phyloP scores from a whole-genome alignment of 129 eudicot genomes.

The Sambucus nigra region DNA sequence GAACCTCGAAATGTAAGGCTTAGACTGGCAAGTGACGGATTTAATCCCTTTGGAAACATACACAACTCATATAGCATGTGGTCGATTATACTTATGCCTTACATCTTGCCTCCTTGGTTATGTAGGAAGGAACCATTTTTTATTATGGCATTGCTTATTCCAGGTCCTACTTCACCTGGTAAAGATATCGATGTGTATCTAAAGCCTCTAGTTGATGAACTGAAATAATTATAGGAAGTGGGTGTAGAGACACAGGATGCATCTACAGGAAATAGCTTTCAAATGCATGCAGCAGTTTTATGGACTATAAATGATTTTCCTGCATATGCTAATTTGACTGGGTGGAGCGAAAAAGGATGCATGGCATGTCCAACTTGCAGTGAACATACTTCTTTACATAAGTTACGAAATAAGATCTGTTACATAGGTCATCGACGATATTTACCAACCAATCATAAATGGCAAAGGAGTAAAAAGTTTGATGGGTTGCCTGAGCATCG shows the following conservation, averaged over 20 bases:
- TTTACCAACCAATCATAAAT: too few relatives aligned
- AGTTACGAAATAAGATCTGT: too few relatives aligned
- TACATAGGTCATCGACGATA: too few relatives aligned
- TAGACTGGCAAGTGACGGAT: conserved; percentile 12
- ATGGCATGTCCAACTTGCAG: too few relatives aligned
- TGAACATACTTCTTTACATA: too few relatives aligned
- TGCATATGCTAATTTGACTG: too few relatives aligned
- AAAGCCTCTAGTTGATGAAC: not conserved
- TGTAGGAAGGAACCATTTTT: not conserved
- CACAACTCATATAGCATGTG: not conserved
- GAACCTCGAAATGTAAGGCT: conserved; percentile 11
- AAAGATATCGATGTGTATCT: not conserved
- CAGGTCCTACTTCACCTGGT: not conserved
- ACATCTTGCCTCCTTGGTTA: not conserved
- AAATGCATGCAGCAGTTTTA: not conserved
- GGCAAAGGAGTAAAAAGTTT: too few relatives aligned
- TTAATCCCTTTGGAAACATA: conserved; percentile 3
- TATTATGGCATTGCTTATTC: not conserved
- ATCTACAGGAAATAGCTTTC: not conserved
- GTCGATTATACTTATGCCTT: too few relatives aligned
- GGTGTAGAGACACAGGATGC: not conserved
- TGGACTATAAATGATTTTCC: not conserved
- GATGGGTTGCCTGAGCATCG: too few relatives aligned
- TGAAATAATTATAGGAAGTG: not conserved
- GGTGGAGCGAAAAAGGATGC: too few relatives aligned